Evolutionary conservation across 2,329 filamentous ascomycete species (phyloP), one percentile per base, ranked within the genome.

Genomic region (Penicillium digitatum): DNA sequence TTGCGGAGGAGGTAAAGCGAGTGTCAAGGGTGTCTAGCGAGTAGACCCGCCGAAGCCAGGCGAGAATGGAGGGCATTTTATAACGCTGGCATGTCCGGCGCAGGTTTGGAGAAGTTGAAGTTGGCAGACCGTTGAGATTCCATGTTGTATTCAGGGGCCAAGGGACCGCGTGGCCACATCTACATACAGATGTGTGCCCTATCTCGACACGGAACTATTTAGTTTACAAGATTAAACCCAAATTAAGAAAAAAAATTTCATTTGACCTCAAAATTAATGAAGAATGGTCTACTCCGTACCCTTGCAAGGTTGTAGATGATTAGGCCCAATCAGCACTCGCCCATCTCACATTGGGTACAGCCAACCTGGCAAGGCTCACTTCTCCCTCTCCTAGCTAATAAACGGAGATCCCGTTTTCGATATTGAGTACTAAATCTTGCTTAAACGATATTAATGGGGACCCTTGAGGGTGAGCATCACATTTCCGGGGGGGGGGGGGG

Each of bases 1-100:
- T 84, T 31, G 90, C 84, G 11, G 89, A 81, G 49, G 81, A 87
- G 27, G 86, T 87, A 72, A 95, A 86, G 59, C 87, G 83, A 52
- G 84, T 87, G 72, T 89, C 87, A 62, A 89, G 81, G 22, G 84
- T 88, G 64, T 87, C 83, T 53, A 86, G 79, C 53, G 83, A 83
- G 71, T 86, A 87, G 20, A 87, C 73, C 60, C 77, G 77, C 64
- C 77, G 76, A 52, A 83, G 62, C 68, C 76, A 79, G 57, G 72
- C 68, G 51, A 81, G 66, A 52, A 74, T 66, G 66, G 66, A 69
- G 60, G 75, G 76, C 76, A 79, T 79, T 62, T 70, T 73, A 63
- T 52, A 61, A 54, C 63, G 56, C 49, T 64, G 62, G 65, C 72
- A 74, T 71, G 51, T 60, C 64, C 46, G 53, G 53, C 57, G 51